Evolutionary conservation across 768 basidiomycete genomes (phyloP).

Genomic region (Serendipita sp.): DNA sequence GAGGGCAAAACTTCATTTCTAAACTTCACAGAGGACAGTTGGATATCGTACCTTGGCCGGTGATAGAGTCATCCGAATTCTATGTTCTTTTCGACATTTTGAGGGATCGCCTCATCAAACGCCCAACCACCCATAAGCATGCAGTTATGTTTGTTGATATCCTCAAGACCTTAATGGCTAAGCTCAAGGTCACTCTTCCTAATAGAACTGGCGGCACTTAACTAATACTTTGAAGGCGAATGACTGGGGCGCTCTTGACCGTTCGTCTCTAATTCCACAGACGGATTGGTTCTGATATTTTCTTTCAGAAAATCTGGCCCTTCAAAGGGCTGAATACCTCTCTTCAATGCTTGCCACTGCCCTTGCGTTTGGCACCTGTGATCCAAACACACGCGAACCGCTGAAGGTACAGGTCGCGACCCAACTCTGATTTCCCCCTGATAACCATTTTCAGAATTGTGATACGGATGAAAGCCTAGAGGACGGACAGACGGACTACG

Average conservation of each 20-base stretch:
- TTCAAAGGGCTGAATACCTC: constrained; percentile 24
- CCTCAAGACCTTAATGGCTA: constrained; percentile 52
- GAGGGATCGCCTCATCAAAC: constrained; percentile 33
- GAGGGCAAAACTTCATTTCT: constrained; percentile 46
- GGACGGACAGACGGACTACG: background rate
- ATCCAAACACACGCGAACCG: constrained; percentile 28
- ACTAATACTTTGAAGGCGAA: constrained; percentile 29
- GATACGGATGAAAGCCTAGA: constrained; percentile 26
- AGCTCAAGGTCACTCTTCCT: constrained; percentile 36
- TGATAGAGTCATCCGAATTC: constrained; percentile 47
- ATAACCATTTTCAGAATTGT: constrained; percentile 27
- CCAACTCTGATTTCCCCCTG: background rate
- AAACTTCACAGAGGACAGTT: constrained; percentile 40
- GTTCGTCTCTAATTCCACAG: constrained; percentile 22
- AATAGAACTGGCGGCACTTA: background rate
- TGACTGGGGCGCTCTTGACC: constrained; percentile 50
- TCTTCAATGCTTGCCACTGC: constrained; percentile 31
- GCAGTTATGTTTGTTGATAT: constrained; percentile 43
- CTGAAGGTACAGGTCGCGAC: constrained; percentile 28
- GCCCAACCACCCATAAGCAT: constrained; percentile 31
- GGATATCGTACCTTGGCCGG: constrained; percentile 50
- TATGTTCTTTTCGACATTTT: constrained; percentile 37
- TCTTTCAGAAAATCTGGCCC: constrained; percentile 18
- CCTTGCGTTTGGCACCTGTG: constrained; percentile 31
- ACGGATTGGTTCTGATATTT: background rate